Evolutionary conservation across 2,329 filamentous ascomycete species (phyloP).

Genomic region (Aspergillus neoniger): DNA sequence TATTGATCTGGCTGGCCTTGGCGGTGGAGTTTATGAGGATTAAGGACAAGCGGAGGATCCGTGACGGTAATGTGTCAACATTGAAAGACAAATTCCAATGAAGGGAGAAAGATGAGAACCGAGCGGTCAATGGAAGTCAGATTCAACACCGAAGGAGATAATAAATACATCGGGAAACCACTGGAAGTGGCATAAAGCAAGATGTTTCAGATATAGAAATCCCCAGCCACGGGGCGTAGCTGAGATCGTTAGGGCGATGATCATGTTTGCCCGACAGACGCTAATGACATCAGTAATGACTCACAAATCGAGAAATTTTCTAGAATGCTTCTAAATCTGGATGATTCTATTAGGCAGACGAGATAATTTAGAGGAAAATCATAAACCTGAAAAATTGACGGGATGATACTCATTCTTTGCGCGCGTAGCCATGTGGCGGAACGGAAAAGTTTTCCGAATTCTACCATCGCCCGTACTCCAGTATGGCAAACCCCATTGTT

Average conservation of each 20-base stretch:
- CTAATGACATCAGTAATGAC: neutral
- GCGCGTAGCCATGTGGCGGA: neutral
- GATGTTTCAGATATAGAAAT: neutral
- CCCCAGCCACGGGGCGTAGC: neutral
- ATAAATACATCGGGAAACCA: neutral
- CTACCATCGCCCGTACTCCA: neutral
- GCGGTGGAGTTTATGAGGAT: too few species aligned
- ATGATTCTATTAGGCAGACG: neutral
- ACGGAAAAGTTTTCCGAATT: neutral
- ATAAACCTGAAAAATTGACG: neutral
- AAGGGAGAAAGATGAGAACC: too few species aligned
- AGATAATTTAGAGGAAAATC: neutral
- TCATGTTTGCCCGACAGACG: neutral
- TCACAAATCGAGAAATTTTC: neutral
- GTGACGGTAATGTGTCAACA: too few species aligned
- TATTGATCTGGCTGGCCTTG: too few species aligned
- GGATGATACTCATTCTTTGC: neutral
- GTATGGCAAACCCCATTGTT: too few species aligned
- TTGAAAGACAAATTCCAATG: too few species aligned
- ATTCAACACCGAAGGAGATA: neutral
- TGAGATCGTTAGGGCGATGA: neutral
- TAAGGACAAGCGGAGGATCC: too few species aligned
- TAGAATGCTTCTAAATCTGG: neutral
- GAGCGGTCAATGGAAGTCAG: neutral
- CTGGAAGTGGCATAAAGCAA: neutral